Conservation (phyloP, 73 alveolate species). For the Stentor coeruleus region DNA sequence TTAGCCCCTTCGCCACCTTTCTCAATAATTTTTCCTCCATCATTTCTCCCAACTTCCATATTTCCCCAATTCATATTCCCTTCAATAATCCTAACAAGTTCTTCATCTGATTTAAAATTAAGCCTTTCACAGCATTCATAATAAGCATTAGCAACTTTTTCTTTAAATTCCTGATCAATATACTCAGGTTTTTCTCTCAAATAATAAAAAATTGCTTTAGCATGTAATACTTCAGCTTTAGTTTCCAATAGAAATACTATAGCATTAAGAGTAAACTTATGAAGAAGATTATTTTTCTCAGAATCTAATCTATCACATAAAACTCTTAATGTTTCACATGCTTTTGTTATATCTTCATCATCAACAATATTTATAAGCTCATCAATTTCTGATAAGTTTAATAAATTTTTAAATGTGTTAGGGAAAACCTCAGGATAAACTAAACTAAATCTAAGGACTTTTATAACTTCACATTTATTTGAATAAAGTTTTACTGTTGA, state of each 20-base stretch:
- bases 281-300: no score
- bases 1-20: background rate
- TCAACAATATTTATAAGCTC: background rate
- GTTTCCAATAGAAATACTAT: background rate
- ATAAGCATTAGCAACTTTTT: background rate
- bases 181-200: background rate
- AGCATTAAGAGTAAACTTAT: background rate
- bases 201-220: no score
- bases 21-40: background rate
- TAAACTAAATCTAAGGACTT: background rate
- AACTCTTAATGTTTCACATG: background rate
- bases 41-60: background rate
- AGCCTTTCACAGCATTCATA: background rate
- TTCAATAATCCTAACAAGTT: no score
- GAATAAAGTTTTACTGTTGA: no score
- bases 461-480: no score
- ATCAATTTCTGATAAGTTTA: background rate
- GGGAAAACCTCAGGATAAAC: background rate
- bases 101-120: no score
- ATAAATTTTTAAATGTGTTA: no score
- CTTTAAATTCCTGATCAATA: background rate
- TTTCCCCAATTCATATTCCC: background rate
- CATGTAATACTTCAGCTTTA: background rate
- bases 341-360: background rate
- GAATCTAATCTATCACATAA: background rate